phyloP scores from a whole-genome alignment of 495 filamentous ascomycete genomes.

The Penicillium paradoxum region DNA sequence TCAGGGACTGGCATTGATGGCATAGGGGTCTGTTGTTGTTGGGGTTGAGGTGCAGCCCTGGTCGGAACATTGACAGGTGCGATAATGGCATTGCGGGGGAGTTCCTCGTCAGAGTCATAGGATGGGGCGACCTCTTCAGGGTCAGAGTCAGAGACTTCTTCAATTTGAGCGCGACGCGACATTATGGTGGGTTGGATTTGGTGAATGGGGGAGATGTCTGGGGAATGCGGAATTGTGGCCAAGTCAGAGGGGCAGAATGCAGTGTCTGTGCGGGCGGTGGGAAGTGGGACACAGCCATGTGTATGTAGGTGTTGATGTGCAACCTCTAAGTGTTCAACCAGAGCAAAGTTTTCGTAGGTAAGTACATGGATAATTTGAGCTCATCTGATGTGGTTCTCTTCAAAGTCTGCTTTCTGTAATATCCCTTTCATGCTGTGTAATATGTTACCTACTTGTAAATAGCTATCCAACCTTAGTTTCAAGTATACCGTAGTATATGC shows the following conservation, averaged over 20 bases:
- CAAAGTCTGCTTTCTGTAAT: too few species aligned
- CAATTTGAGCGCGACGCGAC: constrained; percentile 76
- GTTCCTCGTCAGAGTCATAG: constrained; percentile 47
- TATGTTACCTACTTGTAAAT: too few species aligned
- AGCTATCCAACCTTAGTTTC: too few species aligned
- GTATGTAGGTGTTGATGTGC: not conserved
- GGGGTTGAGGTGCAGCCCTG: constrained; percentile 7
- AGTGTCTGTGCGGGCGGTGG: constrained; percentile 20
- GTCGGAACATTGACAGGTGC: constrained; percentile 31
- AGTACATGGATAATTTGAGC: too few species aligned
- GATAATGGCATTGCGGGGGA: constrained; percentile 40
- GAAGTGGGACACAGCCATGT: not conserved
- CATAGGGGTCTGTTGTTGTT: constrained; percentile 33
- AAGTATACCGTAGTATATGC: too few species aligned
- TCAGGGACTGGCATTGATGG: constrained; percentile 25
- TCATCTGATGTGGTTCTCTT: too few species aligned
- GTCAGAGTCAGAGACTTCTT: constrained; percentile 82
- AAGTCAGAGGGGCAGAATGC: constrained; percentile 8
- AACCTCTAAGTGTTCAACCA: not conserved
- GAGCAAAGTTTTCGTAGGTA: too few species aligned
- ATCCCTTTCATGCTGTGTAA: too few species aligned
- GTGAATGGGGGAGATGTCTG: not conserved
- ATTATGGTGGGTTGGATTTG: constrained; percentile 41
- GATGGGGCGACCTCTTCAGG: constrained; percentile 70
- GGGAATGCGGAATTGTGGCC: constrained; percentile 16